Evolutionary conservation across 768 basidiomycete genomes (phyloP), one percentile per base, ranked within the genome.

Genomic region (Podaxis sp.): DNA sequence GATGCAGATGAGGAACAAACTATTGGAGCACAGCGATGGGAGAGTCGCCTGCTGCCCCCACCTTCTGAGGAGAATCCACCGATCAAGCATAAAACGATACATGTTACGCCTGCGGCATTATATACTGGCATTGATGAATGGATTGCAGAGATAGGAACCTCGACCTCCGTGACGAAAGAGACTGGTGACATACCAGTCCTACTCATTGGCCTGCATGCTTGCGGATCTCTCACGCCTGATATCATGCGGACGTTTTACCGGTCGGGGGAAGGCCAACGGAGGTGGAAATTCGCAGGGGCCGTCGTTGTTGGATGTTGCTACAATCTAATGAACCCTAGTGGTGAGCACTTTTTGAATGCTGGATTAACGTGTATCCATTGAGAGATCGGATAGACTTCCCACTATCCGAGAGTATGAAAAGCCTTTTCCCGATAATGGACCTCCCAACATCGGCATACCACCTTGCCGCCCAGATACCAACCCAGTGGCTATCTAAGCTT

Each of bases 271-370:
- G n/a, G 24, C 52, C 8, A 49, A 8, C 62, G 51, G 9, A 44
- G 44, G 22, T 90, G 89, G 89, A 72, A 67, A 48, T 79, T 85
- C 4, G 76, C 78, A 15, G 85, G 78, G 2, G 76, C 84, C 0
- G 80, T 89, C 48, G 79, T 86, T 7, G 89, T 92, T 15, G 90
- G 91, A 2, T 93, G 91, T 64, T 93, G 91, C 71, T 93, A 92
- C 72, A 92, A 92, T 69, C 77, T 90, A 65, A 81, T 92, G 75
- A 73, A 77, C 33, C 73, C 80, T 11, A 67, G 77, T 68, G 87
- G 88, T 84, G 52, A 5, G 75, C 72, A 51, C 28, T 49, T 62
- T 58, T 60, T 59, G 46, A 64, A 24, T 24, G 13, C 39, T 22
- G 40, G 13, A 19, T 36, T 22, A 40, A 22, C 39, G 8, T 59